Evolutionary conservation across 164 flowering plant species (phyloP), one percentile per base, ranked within the genome.

Genomic region (Macadamia tetraphylla): DNA sequence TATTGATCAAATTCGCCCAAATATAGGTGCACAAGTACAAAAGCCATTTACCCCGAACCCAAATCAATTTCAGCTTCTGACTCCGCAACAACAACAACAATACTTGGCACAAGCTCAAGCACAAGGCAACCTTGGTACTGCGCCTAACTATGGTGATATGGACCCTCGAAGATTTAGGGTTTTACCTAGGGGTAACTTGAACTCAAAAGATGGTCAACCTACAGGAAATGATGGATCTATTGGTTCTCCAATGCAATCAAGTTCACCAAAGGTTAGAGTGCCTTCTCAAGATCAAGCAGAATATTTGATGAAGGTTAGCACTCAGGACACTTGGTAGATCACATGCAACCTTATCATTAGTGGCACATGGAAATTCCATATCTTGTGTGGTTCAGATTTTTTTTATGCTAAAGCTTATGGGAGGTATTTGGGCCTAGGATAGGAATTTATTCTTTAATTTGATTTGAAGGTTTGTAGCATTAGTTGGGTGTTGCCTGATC

Each of bases 201-300:
- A 78, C 78, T 67, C 82, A 49, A 90, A 90, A 77, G 92, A 90
- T 79, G 86, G 79, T 66, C 96, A 86, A 68, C 79, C 88, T n/a
- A 51, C 87, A 1, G 87, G 87, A 79, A 87, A 85, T 78, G 96
- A 92, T 68, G 94, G 92, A 71, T 85, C 97, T 40, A 81, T 87
- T 70, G 84, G 96, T 75, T 90, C 92, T 40, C 98, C 92, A 1
- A 80, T 82, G 70, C 94, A 83, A 67, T 82, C 96, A 78, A 87
- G 80, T 76, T 88, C 96, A 59, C 89, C 91, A 51, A 85, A 87
- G 88, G 92, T 90, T 71, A 73, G 80, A 55, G 59, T 63, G 29
- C 48, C 64, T 51, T 60, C 78, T 9, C 74, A 73, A 62, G 81
- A 78, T 61, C 81, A 73, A 62, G 65, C 78, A 63, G 81, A 78